These are phyloP conservation scores for Actinomucor elegans DNA, from an alignment of 371 early-diverging fungal genomes.

Conservation along the genomic window DNA sequence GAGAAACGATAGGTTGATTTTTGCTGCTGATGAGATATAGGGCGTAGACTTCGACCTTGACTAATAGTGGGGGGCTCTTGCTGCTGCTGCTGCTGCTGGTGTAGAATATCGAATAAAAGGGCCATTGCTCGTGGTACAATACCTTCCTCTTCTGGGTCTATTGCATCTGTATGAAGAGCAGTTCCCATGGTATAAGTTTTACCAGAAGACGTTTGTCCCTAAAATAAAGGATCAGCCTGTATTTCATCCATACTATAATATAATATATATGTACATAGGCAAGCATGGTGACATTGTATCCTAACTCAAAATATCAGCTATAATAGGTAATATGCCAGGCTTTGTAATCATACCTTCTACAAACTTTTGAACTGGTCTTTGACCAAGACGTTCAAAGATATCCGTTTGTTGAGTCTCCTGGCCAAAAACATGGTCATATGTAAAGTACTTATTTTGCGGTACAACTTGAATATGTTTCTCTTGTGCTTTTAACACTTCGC, in stretches of 20 bases:
- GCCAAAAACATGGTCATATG: conserved; percentile 51
- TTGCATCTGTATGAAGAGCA: conserved; percentile 65
- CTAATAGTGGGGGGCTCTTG: conserved; percentile 21
- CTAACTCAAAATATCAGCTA: conserved; percentile 38
- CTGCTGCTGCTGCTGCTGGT: conserved; percentile 32
- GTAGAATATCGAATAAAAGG: conserved; percentile 67
- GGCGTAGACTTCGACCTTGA: conserved; percentile 10
- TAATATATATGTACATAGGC: conserved; percentile 82
- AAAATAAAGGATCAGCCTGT: background rate
- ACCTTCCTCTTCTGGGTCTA: conserved; percentile 64
- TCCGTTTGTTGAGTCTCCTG: conserved; percentile 38
- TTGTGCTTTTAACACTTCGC: conserved; percentile 36
- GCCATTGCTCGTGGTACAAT: conserved; percentile 91
- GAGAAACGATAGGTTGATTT: conserved; percentile 36
- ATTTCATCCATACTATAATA: background rate
- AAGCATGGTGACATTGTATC: conserved; percentile 94
- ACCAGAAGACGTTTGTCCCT: conserved; percentile 92
- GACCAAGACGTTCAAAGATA: conserved; percentile 39
- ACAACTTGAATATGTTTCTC: conserved; percentile 45
- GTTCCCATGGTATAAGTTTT: conserved; percentile 99
- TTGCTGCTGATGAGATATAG: conserved; percentile 12
- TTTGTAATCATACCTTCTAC: conserved; percentile 34
- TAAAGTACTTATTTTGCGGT: conserved; percentile 44
- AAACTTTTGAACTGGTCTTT: conserved; percentile 42
- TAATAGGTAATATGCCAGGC: background rate